Conservation (phyloP, 352 stramenopile species). For the Thalassiosira livingstoniorum region DNA sequence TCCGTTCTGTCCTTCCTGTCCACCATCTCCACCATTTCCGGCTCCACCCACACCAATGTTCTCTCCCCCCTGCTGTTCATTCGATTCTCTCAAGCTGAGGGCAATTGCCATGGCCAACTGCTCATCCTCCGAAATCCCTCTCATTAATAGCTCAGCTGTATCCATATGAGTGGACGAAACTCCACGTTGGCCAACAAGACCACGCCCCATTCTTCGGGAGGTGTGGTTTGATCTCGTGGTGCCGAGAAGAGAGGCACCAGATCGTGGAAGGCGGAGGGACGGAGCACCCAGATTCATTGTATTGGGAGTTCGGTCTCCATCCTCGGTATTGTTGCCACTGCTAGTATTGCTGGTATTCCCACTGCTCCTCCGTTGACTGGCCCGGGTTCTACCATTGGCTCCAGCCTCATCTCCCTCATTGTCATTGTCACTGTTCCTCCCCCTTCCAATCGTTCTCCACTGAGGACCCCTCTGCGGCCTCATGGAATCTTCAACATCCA, state of each 20-base stretch:
- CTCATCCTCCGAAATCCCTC: conserved; percentile 79
- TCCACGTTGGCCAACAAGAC: conserved; percentile 18
- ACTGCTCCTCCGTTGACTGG: too few species aligned
- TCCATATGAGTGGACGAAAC: conserved; percentile 55
- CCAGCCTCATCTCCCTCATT: neutral
- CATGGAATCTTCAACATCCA: conserved; percentile 58
- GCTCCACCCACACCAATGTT: too few species aligned
- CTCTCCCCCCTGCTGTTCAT: conserved; percentile 16
- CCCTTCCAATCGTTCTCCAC: neutral
- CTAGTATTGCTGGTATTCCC: neutral
- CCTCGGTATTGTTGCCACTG: neutral
- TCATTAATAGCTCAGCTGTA: conserved; percentile 66
- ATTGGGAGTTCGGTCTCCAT: too few species aligned
- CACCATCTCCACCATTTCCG: neutral
- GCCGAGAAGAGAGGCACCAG: neutral
- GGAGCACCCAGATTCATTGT: too few species aligned
- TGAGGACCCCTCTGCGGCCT: conserved; percentile 12
- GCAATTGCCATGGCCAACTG: conserved; percentile 84
- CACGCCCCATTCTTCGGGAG: conserved; percentile 1
- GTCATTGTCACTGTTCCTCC: conserved; percentile 4
- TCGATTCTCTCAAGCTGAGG: conserved; percentile 71
- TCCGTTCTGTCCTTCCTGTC: neutral
- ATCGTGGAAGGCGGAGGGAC: neutral
- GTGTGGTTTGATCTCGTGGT: neutral
- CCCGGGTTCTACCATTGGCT: neutral